Conservation (phyloP, 2,329 filamentous ascomycete species). For the Sporothrix curviconia region DNA sequence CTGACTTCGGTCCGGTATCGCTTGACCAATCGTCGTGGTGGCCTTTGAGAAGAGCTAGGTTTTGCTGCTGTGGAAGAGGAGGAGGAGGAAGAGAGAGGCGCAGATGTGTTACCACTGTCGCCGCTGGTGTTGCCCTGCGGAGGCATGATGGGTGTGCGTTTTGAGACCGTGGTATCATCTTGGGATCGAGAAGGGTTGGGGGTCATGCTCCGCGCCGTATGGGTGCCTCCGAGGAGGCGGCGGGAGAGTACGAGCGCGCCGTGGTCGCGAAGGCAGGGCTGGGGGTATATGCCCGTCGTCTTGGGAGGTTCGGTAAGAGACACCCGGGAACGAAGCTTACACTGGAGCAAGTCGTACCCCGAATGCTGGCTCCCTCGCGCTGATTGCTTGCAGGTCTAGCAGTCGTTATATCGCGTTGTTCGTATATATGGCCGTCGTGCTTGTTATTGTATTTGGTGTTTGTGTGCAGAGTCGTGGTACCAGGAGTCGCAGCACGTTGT, state of each 20-base stretch:
- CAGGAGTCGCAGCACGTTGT: no score
- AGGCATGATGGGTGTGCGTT: conserved; percentile 39
- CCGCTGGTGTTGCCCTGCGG: conserved; percentile 22
- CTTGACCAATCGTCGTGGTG: conserved; percentile 52
- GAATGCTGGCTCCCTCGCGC: no score
- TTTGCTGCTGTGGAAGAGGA: background rate
- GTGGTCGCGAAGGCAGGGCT: conserved; percentile 2
- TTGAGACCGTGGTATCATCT: conserved; percentile 32
- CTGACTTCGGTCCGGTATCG: conserved; percentile 75
- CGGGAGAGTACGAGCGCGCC: background rate
- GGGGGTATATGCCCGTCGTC: no score
- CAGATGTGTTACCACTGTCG: conserved; percentile 18
- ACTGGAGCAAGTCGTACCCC: no score
- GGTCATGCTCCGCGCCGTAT: conserved; percentile 27
- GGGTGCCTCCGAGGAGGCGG: conserved; percentile 2
- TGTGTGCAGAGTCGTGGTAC: background rate
- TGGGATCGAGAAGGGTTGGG: conserved; percentile 36
- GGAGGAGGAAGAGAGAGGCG: background rate
- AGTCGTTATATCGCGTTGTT: no score
- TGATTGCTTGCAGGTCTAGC: no score
- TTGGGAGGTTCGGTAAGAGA: no score
- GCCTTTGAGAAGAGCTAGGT: background rate
- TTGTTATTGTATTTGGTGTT: no score
- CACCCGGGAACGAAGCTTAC: no score
- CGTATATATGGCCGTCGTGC: no score